Evolutionary conservation across 495 filamentous ascomycete genomes (phyloP).

Genomic region (Cercophora scortea): DNA sequence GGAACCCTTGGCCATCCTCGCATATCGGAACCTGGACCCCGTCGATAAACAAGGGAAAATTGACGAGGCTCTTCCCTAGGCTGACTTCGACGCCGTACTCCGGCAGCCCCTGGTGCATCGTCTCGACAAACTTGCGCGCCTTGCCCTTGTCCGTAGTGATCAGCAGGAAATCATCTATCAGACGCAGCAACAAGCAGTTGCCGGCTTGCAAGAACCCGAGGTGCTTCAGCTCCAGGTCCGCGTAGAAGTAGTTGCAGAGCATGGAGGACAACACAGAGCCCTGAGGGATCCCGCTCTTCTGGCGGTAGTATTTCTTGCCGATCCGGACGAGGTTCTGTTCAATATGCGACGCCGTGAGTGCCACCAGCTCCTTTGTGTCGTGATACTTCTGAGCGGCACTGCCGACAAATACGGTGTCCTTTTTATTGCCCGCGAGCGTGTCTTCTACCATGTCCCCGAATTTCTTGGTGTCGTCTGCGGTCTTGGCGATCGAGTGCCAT

Average conservation of each 20-base stretch:
- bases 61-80: slow-evolving; percentile 70
- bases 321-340: slow-evolving; percentile 78
- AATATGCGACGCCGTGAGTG: slow-evolving; percentile 68
- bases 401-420: slow-evolving; percentile 72
- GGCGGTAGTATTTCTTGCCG: slow-evolving; percentile 82
- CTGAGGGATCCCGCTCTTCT: slow-evolving; percentile 86
- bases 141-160: slow-evolving; percentile 61
- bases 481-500: slow-evolving; percentile 55
- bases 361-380: slow-evolving; percentile 52
- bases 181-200: slow-evolving; percentile 62
- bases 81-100: slow-evolving; percentile 77
- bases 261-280: slow-evolving; percentile 79
- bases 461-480: slow-evolving; percentile 38
- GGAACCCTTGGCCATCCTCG: slow-evolving; percentile 48
- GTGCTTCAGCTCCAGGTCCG: slow-evolving; percentile 63
- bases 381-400: slow-evolving; percentile 45
- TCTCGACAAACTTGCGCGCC: slow-evolving; percentile 61
- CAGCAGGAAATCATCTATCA: slow-evolving; percentile 89
- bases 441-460: slow-evolving; percentile 49
- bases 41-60: slow-evolving; percentile 60
- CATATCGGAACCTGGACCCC: slow-evolving; percentile 40
- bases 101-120: slow-evolving; percentile 72
- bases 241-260: slow-evolving; percentile 93
- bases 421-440: slow-evolving; percentile 37
- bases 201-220: slow-evolving; percentile 48